These are phyloP conservation scores for Trichoderma brevicompactum DNA, from an alignment of 2,329 filamentous ascomycete species.

Conservation along the genomic window DNA sequence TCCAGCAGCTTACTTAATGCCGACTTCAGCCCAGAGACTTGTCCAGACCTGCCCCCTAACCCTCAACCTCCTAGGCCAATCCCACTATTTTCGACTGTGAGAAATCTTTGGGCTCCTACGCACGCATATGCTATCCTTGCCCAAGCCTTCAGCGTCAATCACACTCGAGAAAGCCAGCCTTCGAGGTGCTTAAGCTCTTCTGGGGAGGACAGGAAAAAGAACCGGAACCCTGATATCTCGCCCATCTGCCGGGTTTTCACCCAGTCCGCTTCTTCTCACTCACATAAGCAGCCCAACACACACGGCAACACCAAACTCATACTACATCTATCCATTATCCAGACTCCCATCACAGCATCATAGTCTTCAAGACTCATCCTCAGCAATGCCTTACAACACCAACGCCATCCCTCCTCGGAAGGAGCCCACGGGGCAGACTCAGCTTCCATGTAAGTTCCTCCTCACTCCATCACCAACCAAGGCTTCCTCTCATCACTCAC, in stretches of 20 bases:
- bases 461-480: neutral
- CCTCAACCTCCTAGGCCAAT: conserved; percentile 3
- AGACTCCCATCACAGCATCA: neutral
- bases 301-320: too few species aligned
- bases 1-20: conserved; percentile 16
- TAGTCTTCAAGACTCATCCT: neutral
- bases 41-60: conserved; percentile 6
- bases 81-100: neutral
- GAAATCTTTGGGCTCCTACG: neutral
- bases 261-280: neutral
- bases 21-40: neutral
- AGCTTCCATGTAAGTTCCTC: conserved; percentile 75
- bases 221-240: neutral
- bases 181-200: neutral
- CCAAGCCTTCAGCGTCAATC: too few species aligned
- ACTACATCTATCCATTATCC: neutral
- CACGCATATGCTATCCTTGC: neutral
- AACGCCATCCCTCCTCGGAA: conserved; percentile 77
- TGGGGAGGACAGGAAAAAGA: neutral
- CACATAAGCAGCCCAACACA: neutral
- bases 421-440: conserved; percentile 82
- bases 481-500: neutral
- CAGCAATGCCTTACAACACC: conserved; percentile 85
- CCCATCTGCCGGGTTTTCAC: neutral
- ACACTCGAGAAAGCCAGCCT: neutral